Base-by-base conservation (phyloP, 441 rosid genomes). In the Gossypium gossypioides region DNA sequence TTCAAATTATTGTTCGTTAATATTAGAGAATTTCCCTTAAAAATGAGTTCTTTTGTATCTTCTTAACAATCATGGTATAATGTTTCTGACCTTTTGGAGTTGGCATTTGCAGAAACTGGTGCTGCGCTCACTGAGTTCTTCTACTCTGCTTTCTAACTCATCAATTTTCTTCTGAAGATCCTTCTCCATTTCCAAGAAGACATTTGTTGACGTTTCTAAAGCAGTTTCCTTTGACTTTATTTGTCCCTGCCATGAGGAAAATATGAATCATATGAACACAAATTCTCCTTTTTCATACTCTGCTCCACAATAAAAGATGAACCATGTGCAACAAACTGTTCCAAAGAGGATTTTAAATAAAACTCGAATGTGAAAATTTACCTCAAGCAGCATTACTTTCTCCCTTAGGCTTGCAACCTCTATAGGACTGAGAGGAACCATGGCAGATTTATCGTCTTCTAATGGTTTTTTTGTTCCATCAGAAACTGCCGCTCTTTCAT, bases 371-470 rank as follows among this genome's bases (percentile, higher is more conserved):
- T 24, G 21, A 1, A 44, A 68, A 71, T 61, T 71, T 83, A 91
- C 98, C 98, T 87, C 88, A 2, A 93, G 91, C 72, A 77, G 72
- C 80, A 78, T 86, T 73, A 87, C 81, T 76, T 76, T 87, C 79
- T 89, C 96, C 83, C 75, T 84, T 77, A 92, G 86, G 74, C 76
- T 85, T 27, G 80, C 69, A 19, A 84, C 78, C 80, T 89, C 99
- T 78, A 85, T 87, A 24, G 83, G 58, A 56, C 75, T 82, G 68
- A 70, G 74, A 77, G 77, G 71, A 76, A 78, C 76, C 13, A 72
- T 61, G 77, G 83, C 83, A 56, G 83, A 75, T 79, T 84, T 88
- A 32, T 74, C 79, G 76, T 75, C 85, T 74, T 81, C 83, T 44
- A 15, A 65, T 70, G 78, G 56, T 60, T 77, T 68, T 79, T 77